These are phyloP conservation scores for Teratosphaeria pseudoeucalypti DNA, from an alignment of 2,329 filamentous ascomycete genomes.

Conservation along the genomic window DNA sequence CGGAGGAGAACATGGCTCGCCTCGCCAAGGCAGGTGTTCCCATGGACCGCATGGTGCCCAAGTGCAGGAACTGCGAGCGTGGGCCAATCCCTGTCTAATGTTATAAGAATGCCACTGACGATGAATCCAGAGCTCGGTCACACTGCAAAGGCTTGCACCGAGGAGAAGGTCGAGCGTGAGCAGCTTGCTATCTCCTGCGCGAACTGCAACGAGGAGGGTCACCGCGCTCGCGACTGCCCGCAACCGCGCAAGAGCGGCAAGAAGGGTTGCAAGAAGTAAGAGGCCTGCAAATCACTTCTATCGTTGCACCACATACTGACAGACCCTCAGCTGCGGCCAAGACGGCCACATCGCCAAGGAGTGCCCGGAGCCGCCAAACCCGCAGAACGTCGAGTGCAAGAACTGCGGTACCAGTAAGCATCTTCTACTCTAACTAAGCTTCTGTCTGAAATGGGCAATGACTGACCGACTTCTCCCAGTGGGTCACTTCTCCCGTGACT, in stretches of 20 bases:
- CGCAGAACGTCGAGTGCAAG: constrained; percentile 23
- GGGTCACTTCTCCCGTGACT: constrained; percentile 28
- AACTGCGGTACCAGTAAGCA: constrained; percentile 27
- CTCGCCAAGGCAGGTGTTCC: constrained; percentile 42
- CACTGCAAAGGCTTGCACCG: constrained; percentile 34
- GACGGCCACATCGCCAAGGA: constrained; percentile 27
- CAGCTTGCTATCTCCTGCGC: constrained; percentile 39
- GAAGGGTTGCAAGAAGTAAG: constrained; percentile 35
- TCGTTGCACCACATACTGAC: neutral
- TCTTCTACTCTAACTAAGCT: neutral
- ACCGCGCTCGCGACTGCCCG: constrained; percentile 53
- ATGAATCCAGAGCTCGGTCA: constrained; percentile 38
- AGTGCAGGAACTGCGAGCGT: constrained; percentile 42
- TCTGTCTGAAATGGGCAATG: neutral
- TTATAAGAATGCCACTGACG: neutral
- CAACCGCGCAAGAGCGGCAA: constrained; percentile 31
- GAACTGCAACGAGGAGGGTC: constrained; percentile 43
- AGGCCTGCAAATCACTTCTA: constrained; percentile 11
- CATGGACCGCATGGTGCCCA: constrained; percentile 39
- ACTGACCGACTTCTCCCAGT: constrained; percentile 4
- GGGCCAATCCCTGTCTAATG: constrained; percentile 10
- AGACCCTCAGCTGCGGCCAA: constrained; percentile 31
- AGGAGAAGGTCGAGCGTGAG: constrained; percentile 33
- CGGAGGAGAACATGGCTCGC: constrained; percentile 43
- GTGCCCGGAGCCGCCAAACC: constrained; percentile 31